A percentile compares a stretch with the other conserved stretches of the same genome.
phyloP scores from a whole-genome alignment of 2,329 filamentous ascomycete species.

The Talaromyces verruculosus region DNA sequence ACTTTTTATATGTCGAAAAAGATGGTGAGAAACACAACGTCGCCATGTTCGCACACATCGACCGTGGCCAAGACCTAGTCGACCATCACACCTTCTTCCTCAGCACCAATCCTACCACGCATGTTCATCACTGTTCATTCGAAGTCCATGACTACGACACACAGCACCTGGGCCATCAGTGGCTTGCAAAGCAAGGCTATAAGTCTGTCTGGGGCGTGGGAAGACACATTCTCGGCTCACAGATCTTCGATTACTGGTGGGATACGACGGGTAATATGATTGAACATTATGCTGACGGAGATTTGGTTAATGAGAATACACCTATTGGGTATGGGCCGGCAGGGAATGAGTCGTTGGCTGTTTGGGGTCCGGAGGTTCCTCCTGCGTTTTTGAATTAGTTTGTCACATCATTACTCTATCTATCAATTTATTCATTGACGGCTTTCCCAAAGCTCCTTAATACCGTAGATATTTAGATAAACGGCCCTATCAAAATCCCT shows the following conservation, averaged over 20 bases:
- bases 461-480: too few relatives aligned
- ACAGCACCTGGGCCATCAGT: constrained; percentile 54
- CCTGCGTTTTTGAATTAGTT: constrained; percentile 33
- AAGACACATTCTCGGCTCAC: constrained; percentile 52
- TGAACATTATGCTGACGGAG: constrained; percentile 54
- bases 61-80: constrained; percentile 47
- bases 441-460: too few relatives aligned
- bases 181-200: constrained; percentile 49
- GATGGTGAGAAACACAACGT: constrained; percentile 29
- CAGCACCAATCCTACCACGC: constrained; percentile 30
- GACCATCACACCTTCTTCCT: constrained; percentile 59
- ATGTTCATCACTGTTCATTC: constrained; percentile 54
- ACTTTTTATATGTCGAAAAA: constrained; percentile 32
- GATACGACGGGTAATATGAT: constrained; percentile 33
- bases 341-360: constrained; percentile 35
- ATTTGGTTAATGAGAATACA: constrained; percentile 49
- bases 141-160: constrained; percentile 56
- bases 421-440: too few relatives aligned
- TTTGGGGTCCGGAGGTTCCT: constrained; percentile 41
- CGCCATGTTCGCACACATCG: constrained; percentile 53
- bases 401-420: background rate
- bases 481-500: too few relatives aligned
- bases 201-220: constrained; percentile 53
- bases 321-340: constrained; percentile 36
- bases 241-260: constrained; percentile 57